Conservation (phyloP, 1,284 basidiomycete genomes). For the Kalmanozyma brasiliensis region DNA sequence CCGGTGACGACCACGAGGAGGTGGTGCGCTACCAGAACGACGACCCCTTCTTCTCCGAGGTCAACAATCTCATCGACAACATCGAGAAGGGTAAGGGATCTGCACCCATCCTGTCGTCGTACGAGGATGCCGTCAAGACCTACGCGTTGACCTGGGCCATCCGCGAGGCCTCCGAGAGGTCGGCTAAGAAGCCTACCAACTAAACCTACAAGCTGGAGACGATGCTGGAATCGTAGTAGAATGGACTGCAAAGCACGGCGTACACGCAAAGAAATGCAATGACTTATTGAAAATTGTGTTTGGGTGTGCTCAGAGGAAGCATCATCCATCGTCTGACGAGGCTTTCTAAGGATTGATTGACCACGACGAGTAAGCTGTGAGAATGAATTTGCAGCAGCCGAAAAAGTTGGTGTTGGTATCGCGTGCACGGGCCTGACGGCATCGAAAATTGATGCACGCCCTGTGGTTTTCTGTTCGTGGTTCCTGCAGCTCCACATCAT, state of each 20-base stretch:
- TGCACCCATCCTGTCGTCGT: slow-evolving; percentile 58
- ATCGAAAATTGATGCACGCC: too few relatives aligned
- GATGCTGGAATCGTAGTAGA: not conserved
- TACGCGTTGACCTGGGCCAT: slow-evolving; percentile 67
- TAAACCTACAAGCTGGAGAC: not conserved
- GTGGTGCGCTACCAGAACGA: slow-evolving; percentile 66
- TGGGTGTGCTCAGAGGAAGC: too few relatives aligned
- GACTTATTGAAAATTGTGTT: too few relatives aligned
- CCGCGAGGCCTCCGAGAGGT: slow-evolving; percentile 60
- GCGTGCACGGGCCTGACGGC: too few relatives aligned
- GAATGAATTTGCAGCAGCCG: too few relatives aligned
- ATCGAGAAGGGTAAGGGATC: slow-evolving; percentile 60
- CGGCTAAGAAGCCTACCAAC: slow-evolving; percentile 44
- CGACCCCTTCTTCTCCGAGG: slow-evolving; percentile 68
- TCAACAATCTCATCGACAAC: slow-evolving; percentile 64
- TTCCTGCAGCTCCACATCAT: slow-evolving; percentile 4
- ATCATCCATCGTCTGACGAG: too few relatives aligned
- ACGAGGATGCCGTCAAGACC: slow-evolving; percentile 66
- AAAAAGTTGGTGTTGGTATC: too few relatives aligned
- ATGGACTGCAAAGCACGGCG: too few relatives aligned
- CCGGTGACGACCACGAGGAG: slow-evolving; percentile 68
- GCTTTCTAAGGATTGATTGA: too few relatives aligned
- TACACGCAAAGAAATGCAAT: too few relatives aligned
- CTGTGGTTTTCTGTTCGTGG: too few relatives aligned
- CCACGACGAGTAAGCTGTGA: too few relatives aligned